Evolutionary conservation across 2,329 filamentous ascomycete species (phyloP).

Genomic region (Penicillium nordicum): DNA sequence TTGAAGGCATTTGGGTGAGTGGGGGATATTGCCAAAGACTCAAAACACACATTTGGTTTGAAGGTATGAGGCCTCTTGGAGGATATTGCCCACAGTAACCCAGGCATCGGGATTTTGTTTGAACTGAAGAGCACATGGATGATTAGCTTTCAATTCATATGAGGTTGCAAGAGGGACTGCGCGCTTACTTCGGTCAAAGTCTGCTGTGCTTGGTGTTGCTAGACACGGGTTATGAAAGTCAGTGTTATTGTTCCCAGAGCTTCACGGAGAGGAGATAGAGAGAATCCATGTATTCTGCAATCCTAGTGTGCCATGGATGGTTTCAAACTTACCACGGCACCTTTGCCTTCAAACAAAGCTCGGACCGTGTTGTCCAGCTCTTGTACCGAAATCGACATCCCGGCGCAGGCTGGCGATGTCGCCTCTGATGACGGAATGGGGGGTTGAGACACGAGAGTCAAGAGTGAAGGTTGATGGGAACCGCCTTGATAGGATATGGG

Average conservation of each 20-base stretch:
- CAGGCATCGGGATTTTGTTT: slow-evolving; percentile 98
- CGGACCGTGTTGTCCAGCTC: slow-evolving; percentile 97
- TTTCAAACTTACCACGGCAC: slow-evolving; percentile 69
- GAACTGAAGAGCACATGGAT: slow-evolving; percentile 61
- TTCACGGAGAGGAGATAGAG: neutral
- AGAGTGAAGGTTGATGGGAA: slow-evolving; percentile 4
- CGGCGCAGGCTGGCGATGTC: slow-evolving; percentile 33
- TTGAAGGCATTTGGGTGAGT: neutral
- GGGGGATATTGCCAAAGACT: neutral
- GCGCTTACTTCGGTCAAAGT: slow-evolving; percentile 80
- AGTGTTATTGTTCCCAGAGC: slow-evolving; percentile 1
- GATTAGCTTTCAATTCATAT: neutral
- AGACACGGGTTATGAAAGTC: slow-evolving; percentile 31
- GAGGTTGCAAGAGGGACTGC: neutral
- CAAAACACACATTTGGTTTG: slow-evolving; percentile 84
- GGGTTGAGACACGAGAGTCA: slow-evolving; percentile 15
- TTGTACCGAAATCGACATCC: slow-evolving; percentile 71
- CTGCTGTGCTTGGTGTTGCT: slow-evolving; percentile 96
- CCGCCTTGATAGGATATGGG: slow-evolving; percentile 13
- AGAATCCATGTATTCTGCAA: neutral
- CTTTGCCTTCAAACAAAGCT: slow-evolving; percentile 95
- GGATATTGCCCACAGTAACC: slow-evolving; percentile 95
- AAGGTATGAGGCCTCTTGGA: slow-evolving; percentile 86
- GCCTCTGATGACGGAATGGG: slow-evolving; percentile 25
- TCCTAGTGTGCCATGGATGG: neutral